Base-by-base conservation (phyloP, 2,329 filamentous ascomycete species). In the Zelopaecilomyces penicillatus region DNA sequence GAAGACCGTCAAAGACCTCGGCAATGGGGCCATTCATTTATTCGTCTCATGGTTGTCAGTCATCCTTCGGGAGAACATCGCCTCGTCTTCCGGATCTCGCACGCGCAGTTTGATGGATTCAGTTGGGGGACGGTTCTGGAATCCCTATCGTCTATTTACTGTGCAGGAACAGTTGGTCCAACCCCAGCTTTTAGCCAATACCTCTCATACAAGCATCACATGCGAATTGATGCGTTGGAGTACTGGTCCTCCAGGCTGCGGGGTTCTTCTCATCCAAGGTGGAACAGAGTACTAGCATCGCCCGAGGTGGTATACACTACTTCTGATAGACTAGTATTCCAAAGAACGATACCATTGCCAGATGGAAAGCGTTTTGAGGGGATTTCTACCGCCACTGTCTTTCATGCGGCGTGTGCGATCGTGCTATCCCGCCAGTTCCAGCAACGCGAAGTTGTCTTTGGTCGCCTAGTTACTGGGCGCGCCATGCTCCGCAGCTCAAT, bases 391-490 rank as follows among this genome's bases (percentile, higher is more conserved):
- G 38, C 43, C 28, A 40, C 35, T 11, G 28, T 45, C 27, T 45
- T 45, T 26, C 37, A 41, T 31, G 37, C 43, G 12, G 43, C 43
- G 8, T 45, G 43, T 12, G 43, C 43, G n/a, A 33, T 41, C 12
- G 37, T 30, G 19, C 32, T 45, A 30, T 41, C 38, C 27, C 37
- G 43, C 27, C 37, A 44, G 26, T 40, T 47, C 29, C 6, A 44
- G 10, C 37, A 36, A 32, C 30, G 19, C 26, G 45, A 47, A 8
- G 31, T 47, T 10, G 30, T 41, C 6, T 47, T 47, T 40, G 45
- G 45, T 41, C 41, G 45, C 9, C 41, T 47, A 12, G 45, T 47
- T 26, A 40, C 45, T 6, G 45, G 45, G 10, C 45, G 45, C 30
- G 31, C 41, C 11, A 41, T 41, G 38, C 37, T 47, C 10, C 45